Evolutionary conservation across 768 basidiomycete genomes (phyloP), one percentile per base, ranked within the genome.

Genomic region (Boletus subparvulus): DNA sequence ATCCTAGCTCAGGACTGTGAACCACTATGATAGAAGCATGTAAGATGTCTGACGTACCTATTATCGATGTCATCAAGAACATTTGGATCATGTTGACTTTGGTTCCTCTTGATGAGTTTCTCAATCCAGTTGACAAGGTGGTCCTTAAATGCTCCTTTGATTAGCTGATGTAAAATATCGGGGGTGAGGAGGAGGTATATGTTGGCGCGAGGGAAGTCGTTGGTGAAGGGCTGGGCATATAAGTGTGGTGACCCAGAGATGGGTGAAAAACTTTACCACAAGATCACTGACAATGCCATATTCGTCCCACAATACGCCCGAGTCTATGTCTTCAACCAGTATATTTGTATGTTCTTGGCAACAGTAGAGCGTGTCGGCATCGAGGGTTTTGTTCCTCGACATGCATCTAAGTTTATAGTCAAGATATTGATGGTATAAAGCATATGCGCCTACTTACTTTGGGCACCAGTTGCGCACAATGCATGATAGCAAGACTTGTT

Each of bases 381-480:
- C 46, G 2, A 52, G 56, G 3, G 47, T 8, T 8, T 41, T 46
- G 35, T 54, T 19, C 8, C 9, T 16, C 10, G 13, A 9, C 49
- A 41, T 50, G 8, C 49, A 21, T 21, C 21, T 21, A 21, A 21
- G 21, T 21, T 21, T 21, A 21, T 21, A 21, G 21, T 21, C 21
- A 21, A 21, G 21, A 21, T 21, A 21, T 21, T 21, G 21, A 21
- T 21, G 21, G 21, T 21, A 21, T 21, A 21, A 21, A 21, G 21
- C 21, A 21, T 21, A 21, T 21, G 21, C 21, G 21, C 21, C 21
- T 21, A 48, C 50, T 36, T 32, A 54, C 53, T 48, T 54, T 17
- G 39, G 17, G 16, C 77, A 78, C 75, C 75, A 77, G 1, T 60
- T 63, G 24, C 65, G 64, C 0, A 77, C 65, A 33, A 75, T 62